These are phyloP conservation scores for Metschnikowia hibisci DNA, from an alignment of 805 yeast genomes.

Conservation along the genomic window DNA sequence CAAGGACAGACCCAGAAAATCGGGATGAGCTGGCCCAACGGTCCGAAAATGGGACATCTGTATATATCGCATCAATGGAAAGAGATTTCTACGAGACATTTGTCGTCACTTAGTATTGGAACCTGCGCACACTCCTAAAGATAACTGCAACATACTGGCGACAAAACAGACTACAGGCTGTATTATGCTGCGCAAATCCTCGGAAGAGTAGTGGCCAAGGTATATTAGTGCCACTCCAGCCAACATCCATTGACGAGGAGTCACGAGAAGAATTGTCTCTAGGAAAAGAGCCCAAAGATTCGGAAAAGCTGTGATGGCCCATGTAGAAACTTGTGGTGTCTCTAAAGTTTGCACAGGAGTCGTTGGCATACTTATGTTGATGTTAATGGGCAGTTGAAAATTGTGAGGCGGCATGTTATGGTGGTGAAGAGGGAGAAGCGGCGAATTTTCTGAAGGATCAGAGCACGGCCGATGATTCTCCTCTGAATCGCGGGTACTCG, in stretches of 20 bases:
- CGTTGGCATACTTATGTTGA: constrained; percentile 7
- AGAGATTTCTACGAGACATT: no score
- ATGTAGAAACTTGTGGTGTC: not conserved
- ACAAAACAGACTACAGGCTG: constrained; percentile 1
- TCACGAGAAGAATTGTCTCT: not conserved
- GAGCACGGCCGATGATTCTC: constrained; percentile 1
- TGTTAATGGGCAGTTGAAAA: constrained; percentile 7
- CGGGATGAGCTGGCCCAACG: not conserved
- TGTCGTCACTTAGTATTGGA: not conserved
- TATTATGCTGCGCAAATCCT: not conserved
- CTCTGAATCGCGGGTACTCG: not conserved
- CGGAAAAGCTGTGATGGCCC: not conserved
- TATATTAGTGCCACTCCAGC: constrained; percentile 1
- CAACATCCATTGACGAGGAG: constrained; percentile 4
- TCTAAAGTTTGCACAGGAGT: not conserved
- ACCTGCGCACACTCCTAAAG: not conserved
- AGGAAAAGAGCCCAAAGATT: not conserved
- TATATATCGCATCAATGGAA: constrained; percentile 2
- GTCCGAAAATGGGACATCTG: constrained; percentile 1
- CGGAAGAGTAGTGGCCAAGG: constrained; percentile 2
- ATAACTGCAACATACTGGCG: not conserved
- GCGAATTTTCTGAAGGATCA: constrained; percentile 9
- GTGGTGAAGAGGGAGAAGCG: constrained; percentile 7
- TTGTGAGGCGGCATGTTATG: not conserved
- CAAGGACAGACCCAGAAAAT: constrained; percentile 78